Conservation (phyloP, 495 filamentous ascomycete genomes). For the Hypoxylon rickii region DNA sequence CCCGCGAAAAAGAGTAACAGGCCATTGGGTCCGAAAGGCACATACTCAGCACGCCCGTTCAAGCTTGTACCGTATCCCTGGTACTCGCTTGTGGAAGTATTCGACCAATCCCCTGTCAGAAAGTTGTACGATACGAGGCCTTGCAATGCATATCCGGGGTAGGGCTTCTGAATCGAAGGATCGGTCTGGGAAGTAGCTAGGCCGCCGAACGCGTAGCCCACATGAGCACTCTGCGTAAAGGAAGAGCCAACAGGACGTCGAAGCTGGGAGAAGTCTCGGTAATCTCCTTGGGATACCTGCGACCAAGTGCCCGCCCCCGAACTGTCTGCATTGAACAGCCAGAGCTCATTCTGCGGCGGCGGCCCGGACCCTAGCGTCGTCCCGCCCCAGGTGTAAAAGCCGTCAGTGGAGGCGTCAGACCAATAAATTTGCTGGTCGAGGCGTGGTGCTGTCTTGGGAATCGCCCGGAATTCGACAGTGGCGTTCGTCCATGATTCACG, state of each 20-base stretch:
- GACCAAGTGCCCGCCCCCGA: slow-evolving; percentile 44
- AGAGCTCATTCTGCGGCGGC: slow-evolving; percentile 31
- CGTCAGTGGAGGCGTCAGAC: slow-evolving; percentile 30
- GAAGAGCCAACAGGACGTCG: slow-evolving; percentile 24
- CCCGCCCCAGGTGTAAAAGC: slow-evolving; percentile 47
- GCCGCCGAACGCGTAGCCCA: slow-evolving; percentile 40
- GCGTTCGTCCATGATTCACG: slow-evolving; percentile 42
- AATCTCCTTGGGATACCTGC: slow-evolving; percentile 32
- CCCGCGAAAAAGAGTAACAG: slow-evolving; percentile 45
- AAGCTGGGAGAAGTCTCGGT: slow-evolving; percentile 27
- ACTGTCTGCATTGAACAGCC: slow-evolving; percentile 43
- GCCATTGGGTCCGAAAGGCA: slow-evolving; percentile 45
- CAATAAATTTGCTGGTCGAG: slow-evolving; percentile 37
- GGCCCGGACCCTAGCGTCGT: slow-evolving; percentile 15
- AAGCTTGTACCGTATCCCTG: slow-evolving; percentile 37
- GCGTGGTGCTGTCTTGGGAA: slow-evolving; percentile 31
- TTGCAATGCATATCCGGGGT: slow-evolving; percentile 31
- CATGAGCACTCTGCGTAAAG: slow-evolving; percentile 22
- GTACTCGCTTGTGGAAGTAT: slow-evolving; percentile 32
- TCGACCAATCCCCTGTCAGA: slow-evolving; percentile 38
- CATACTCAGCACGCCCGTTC: slow-evolving; percentile 36
- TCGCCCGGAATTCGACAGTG: slow-evolving; percentile 32
- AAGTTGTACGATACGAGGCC: slow-evolving; percentile 44
- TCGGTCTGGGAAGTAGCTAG: slow-evolving; percentile 34
- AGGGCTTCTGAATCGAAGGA: slow-evolving; percentile 21